A percentile compares a stretch with the other conserved stretches of the same genome.
These are phyloP conservation scores for Primulina huaijiensis DNA, from an alignment of 257 asterid species.

Conservation along the genomic window DNA sequence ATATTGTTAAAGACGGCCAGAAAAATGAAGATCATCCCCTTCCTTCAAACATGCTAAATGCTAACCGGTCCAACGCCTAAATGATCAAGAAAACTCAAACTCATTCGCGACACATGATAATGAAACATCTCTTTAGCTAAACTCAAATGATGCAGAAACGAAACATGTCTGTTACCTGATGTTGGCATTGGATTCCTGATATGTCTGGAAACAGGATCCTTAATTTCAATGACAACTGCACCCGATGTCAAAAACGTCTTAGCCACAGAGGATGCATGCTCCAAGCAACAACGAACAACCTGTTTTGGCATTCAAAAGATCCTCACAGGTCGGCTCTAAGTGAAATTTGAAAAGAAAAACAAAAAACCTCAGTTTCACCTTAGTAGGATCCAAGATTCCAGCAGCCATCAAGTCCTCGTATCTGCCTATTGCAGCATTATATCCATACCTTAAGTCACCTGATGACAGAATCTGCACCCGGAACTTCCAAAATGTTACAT, in stretches of 20 bases:
- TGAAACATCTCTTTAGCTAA: too few species aligned
- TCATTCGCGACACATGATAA: too few species aligned
- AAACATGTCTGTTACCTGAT: conserved; percentile 38
- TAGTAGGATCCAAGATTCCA: conserved; percentile 77
- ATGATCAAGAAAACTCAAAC: background rate
- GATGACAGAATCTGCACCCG: conserved; percentile 56
- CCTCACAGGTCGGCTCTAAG: background rate
- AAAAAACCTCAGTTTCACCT: conserved; percentile 39
- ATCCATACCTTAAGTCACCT: conserved; percentile 59
- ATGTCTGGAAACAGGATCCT: conserved; percentile 36
- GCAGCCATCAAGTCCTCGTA: conserved; percentile 88
- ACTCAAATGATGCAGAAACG: background rate
- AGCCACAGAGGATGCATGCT: conserved; percentile 76
- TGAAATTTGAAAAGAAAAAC: background rate
- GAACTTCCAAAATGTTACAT: conserved; percentile 7
- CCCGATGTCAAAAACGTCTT: conserved; percentile 65
- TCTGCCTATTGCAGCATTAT: conserved; percentile 68
- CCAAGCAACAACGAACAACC: conserved; percentile 89
- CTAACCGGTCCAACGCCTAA: conserved; percentile 56
- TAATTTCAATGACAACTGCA: conserved; percentile 74
- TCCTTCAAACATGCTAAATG: conserved; percentile 14
- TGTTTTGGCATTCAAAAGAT: conserved; percentile 15
- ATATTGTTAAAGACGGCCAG: background rate
- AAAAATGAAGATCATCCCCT: background rate
- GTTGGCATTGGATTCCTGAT: conserved; percentile 47